Percentiles rank a stretch among this genome's conserved stretches.
Conservation (phyloP, 768 basidiomycete species). For the Xerocomus brunneocitrinus region DNA sequence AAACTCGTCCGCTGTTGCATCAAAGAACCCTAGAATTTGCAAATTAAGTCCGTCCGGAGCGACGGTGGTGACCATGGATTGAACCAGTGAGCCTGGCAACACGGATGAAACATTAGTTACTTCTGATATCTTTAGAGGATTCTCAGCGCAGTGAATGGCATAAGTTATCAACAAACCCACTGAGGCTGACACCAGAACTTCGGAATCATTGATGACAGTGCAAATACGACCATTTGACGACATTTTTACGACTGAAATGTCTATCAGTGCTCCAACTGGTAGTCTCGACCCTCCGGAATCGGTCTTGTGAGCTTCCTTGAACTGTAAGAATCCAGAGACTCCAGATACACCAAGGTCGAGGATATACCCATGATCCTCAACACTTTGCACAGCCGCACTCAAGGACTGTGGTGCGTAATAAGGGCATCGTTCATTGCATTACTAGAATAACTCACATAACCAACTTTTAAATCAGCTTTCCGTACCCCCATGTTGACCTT, state of each 20-base stretch:
- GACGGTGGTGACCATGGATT: slow-evolving; percentile 74
- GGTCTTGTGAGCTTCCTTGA: slow-evolving; percentile 58
- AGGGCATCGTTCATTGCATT: slow-evolving; percentile 3
- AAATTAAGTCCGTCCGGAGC: slow-evolving; percentile 74
- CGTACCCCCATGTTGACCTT: slow-evolving; percentile 78
- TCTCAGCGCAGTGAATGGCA: slow-evolving; percentile 1
- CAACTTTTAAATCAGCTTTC: slow-evolving; percentile 69
- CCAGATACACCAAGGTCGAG: slow-evolving; percentile 78
- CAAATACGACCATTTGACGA: slow-evolving; percentile 78
- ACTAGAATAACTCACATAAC: slow-evolving; percentile 56
- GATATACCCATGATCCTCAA: slow-evolving; percentile 94
- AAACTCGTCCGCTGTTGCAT: slow-evolving; percentile 80
- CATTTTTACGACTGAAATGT: slow-evolving; percentile 60
- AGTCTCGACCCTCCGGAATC: slow-evolving; percentile 35
- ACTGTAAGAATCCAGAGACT: slow-evolving; percentile 81
- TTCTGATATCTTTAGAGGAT: slow-evolving; percentile 56
- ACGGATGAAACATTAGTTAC: slow-evolving; percentile 74
- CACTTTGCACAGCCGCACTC: slow-evolving; percentile 69
- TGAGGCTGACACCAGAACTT: slow-evolving; percentile 45
- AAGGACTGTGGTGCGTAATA: slow-evolving; percentile 48
- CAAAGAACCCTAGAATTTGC: slow-evolving; percentile 88
- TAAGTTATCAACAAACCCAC: slow-evolving; percentile 38
- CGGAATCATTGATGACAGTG: slow-evolving; percentile 55
- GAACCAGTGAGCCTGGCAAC: slow-evolving; percentile 81
- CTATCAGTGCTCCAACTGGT: slow-evolving; percentile 61